Evolutionary conservation across 345 rosid species (phyloP), one percentile per base, ranked within the genome.

Genomic region (Sonneratia alba): DNA sequence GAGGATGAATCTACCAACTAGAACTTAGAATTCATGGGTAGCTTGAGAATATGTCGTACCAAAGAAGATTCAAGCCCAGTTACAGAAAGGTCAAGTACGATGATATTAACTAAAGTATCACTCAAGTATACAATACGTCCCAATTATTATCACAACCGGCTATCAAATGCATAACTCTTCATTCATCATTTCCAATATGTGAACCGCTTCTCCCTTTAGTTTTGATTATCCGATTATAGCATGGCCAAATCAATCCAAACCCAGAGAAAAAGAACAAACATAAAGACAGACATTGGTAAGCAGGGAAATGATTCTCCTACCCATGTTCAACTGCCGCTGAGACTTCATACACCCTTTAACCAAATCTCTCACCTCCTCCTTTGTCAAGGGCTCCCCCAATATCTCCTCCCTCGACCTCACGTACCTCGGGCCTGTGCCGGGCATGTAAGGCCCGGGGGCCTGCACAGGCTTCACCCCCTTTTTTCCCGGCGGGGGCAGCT

Each of bases 381-480:
- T 64, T 0, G 82, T 89, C 80, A 95, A 80, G 8, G 97, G 93
- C 87, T 91, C 97, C 16, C 99, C 99, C 73, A 90, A 59, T 70
- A 91, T 85, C 87, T 91, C 91, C 77, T 92, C 97, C 71, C 92
- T 84, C 3, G 86, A 78, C 72, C 78, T 81, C 78, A 83, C 97
- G 76, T 90, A 83, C 83, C 86, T 86, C 0, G 97, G 91, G 24
- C 95, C 95, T 1, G 87, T 65, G 18, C 98, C 98, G 1, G 95
- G 87, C 70, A 85, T 69, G 75, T 68, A 94, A 0, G 97, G 97
- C 0, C 97, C 99, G 0, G 96, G 97, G 21, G 88, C 79, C 81
- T 95, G 97, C n/a, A 95, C 86, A 42, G 96, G 89, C 57, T 94
- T 94, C 21, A 94, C 86, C 14, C 99, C 97, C 77, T 91, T 94